phyloP scores from a whole-genome alignment of 208 protist genomes.

The Trichomonas gallinae region DNA sequence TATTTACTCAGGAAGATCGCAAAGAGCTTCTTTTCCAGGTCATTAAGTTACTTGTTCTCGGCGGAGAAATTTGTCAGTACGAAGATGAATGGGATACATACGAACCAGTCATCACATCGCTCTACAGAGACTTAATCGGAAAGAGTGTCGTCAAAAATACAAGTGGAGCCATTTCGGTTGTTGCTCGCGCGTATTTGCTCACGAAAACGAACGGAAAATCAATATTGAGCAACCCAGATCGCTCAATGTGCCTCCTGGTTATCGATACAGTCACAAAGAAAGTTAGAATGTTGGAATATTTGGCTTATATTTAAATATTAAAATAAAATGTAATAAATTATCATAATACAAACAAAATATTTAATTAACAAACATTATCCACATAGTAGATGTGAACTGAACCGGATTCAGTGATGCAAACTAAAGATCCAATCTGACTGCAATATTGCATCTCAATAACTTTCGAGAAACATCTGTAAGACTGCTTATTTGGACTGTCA shows the following conservation, averaged over 20 bases:
- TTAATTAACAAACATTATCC: no score
- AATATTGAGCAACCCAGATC: not conserved
- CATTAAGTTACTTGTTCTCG: not conserved
- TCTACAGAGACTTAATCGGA: not conserved
- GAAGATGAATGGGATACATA: constrained; percentile 15
- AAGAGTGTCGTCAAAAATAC: constrained; percentile 14
- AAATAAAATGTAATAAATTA: no score
- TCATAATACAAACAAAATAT: no score
- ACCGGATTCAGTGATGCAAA: not conserved
- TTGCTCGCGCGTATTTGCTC: not conserved
- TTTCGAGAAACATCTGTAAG: not conserved
- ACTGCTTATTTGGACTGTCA: not conserved
- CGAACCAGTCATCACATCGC: not conserved
- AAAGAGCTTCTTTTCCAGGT: not conserved
- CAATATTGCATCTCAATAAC: not conserved
- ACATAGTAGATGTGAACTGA: not conserved
- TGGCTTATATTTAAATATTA: no score
- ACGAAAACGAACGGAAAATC: not conserved
- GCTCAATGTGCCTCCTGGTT: not conserved
- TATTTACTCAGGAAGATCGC: not conserved
- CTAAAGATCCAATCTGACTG: not conserved
- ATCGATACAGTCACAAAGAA: constrained; percentile 1
- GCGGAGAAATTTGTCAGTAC: constrained; percentile 3
- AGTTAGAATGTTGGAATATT: not conserved
- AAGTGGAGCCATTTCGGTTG: not conserved